These are phyloP conservation scores for Tetracentron sinense DNA, from an alignment of 164 flowering plant species.

Conservation along the genomic window DNA sequence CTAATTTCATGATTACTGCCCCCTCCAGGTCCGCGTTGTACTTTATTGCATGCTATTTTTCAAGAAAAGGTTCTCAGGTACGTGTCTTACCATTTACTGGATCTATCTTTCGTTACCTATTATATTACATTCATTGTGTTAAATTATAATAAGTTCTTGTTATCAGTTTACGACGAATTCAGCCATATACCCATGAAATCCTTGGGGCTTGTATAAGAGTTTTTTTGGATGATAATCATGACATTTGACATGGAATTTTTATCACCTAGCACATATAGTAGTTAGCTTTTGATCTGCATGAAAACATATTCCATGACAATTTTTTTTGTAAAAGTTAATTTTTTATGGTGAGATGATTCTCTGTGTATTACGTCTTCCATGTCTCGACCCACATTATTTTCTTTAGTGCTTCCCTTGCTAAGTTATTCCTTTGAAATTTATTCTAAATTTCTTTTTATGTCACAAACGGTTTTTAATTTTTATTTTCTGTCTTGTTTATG, in stretches of 20 bases:
- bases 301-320: too few relatives aligned
- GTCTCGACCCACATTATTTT: neutral
- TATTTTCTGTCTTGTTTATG: constrained; percentile 3
- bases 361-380: neutral
- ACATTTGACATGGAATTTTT: neutral
- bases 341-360: neutral
- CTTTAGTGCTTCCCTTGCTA: neutral
- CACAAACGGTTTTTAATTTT: neutral
- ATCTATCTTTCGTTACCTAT: neutral
- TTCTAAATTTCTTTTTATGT: neutral
- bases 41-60: constrained; percentile 84
- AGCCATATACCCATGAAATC: neutral
- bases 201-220: neutral
- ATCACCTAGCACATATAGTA: too few relatives aligned
- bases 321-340: neutral
- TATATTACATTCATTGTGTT: neutral
- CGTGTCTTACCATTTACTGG: constrained; percentile 14
- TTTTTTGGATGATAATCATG: neutral
- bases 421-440: too few relatives aligned
- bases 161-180: neutral
- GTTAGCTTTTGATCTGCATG: too few relatives aligned
- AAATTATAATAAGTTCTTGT: neutral
- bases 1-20: constrained; percentile 15
- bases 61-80: constrained; percentile 78
- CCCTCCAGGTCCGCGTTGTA: constrained; percentile 66